These are phyloP conservation scores for Podila minutissima DNA, from an alignment of 192 early-diverging fungal genomes.

Conservation along the genomic window DNA sequence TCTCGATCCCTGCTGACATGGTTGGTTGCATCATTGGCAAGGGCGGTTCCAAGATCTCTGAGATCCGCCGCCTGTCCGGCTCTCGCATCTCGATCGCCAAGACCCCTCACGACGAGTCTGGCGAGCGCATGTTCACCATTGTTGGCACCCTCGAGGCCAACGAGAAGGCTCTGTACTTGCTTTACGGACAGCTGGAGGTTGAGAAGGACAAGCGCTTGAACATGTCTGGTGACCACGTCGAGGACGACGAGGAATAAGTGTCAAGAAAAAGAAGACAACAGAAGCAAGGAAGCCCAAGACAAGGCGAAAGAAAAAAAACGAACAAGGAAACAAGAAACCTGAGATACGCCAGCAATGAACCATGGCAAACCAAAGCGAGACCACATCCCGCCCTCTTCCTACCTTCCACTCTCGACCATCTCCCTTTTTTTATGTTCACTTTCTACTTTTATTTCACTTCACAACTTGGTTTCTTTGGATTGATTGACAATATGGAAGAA, in stretches of 20 bases:
- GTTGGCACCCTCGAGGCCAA: conserved; percentile 87
- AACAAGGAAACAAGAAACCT: neutral
- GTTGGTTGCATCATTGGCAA: conserved; percentile 99
- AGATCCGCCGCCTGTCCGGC: conserved; percentile 82
- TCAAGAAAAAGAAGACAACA: conserved; percentile 10
- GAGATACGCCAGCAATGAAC: conserved; percentile 1
- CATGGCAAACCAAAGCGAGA: neutral
- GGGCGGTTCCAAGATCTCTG: conserved; percentile 83
- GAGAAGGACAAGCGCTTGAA: conserved; percentile 85
- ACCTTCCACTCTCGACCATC: too few relatives aligned
- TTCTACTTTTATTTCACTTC: neutral
- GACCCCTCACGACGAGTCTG: conserved; percentile 78
- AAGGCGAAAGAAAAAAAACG: neutral
- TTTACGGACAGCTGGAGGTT: conserved; percentile 89
- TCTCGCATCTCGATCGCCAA: conserved; percentile 92
- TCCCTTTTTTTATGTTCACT: too few relatives aligned
- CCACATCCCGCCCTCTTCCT: too few relatives aligned
- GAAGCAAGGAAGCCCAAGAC: conserved; percentile 5
- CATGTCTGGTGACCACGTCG: conserved; percentile 39
- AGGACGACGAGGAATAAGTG: conserved; percentile 52
- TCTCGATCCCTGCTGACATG: conserved; percentile 94
- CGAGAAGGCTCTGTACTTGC: conserved; percentile 90
- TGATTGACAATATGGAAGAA: neutral
- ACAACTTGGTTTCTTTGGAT: neutral
- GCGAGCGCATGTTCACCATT: conserved; percentile 93